Base-by-base conservation (phyloP, 2,329 filamentous ascomycete genomes). In the Achaetomium macrosporum region DNA sequence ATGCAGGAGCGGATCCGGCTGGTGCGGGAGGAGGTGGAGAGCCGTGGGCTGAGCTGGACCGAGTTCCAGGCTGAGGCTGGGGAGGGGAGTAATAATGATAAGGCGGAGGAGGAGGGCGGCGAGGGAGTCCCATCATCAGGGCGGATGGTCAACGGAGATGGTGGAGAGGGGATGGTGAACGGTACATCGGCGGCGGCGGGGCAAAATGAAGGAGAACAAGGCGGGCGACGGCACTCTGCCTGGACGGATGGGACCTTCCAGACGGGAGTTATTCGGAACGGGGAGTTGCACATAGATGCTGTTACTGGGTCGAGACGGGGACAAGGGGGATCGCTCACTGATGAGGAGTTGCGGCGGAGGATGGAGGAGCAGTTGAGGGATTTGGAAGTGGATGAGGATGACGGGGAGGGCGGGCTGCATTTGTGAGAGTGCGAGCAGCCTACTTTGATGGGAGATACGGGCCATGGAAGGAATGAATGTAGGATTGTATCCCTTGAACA, bases 241-340 rank as follows among this genome's bases (percentile, higher is more conserved):
- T 85, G 82, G 82, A 73, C 65, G 29, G 82, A 85, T 62, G 82
- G 82, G 20, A 85, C 82, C 0, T 84, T 85, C 61, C 77, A 81
- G 64, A 80, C 76, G 1, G 82, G 82, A 10, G 76, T 74, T 13
- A 75, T 84, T 60, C 71, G 75, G 2, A 72, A 73, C 54, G 77
- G 77, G 20, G 69, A 75, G 61, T 59, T 80, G 2, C 69, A 67
- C n/a, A 69, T 79, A 64, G 72, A 78, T 60, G 50, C 45, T 36
- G 46, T 29, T 19, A 39, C 51, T 50, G 51, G 48, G 50, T 47
- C n/a, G 47, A 45, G 46, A 41, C 50, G 37, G 20, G 42, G 46
- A 33, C 42, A 44, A 12, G 75, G 77, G 17, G 77, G 78, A 10
- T 73, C 74, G 31, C 57, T 85, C 50, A 74, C 71, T 19, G 82